Base-by-base conservation (phyloP, 73 alveolate genomes). In the Symbiodinium natans region DNA sequence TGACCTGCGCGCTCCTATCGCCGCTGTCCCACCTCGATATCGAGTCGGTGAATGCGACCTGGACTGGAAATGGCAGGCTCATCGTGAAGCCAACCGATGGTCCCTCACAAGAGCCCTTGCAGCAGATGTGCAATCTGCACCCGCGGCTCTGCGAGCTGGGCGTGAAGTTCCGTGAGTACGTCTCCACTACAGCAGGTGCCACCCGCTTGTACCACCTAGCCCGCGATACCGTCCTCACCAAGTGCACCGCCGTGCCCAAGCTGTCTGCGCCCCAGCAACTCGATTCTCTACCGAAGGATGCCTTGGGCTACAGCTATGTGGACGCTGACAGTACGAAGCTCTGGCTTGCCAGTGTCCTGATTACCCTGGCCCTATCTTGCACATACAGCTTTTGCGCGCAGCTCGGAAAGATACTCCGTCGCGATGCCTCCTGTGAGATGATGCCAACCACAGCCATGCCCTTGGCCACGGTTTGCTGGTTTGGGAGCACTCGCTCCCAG, bases 161-260 rank as follows among this genome's bases (percentile, higher is more conserved):
- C 38, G 80, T 27, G 21, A 63, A 63, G 80, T 63, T 63, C 80
- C 80, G 80, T 19, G 13, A 63, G 80, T 90, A 27, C 23, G 86
- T 73, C 77, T 90, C 97, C 41, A 71, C 88, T 39, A 90, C 97
- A 1, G 97, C 33, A 38, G 97, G 97, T 6, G 97, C 97, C 75
- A 71, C 97, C 8, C 89, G 97, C 52, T 42, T 90, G 56, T 90
- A 90, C 88, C 97, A 90, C 75, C 23, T 90, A 89, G 97, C 97
- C 39, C 97, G 97, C 3, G 97, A 73, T 83, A 46, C 34, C 5
- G 97, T 90, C 41, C 87, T 71, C 38, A 17, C 34, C 9, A 46
- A 90, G 46, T 90, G 97, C 97, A 90, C 84, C 25, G 84, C 29
- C 29, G 13, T 33, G 38, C 97, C 97, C 77, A 82, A 90, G 97